These are phyloP conservation scores for Ophiorrhiza pumila DNA, from an alignment of 257 asterid species.

Conservation along the genomic window DNA sequence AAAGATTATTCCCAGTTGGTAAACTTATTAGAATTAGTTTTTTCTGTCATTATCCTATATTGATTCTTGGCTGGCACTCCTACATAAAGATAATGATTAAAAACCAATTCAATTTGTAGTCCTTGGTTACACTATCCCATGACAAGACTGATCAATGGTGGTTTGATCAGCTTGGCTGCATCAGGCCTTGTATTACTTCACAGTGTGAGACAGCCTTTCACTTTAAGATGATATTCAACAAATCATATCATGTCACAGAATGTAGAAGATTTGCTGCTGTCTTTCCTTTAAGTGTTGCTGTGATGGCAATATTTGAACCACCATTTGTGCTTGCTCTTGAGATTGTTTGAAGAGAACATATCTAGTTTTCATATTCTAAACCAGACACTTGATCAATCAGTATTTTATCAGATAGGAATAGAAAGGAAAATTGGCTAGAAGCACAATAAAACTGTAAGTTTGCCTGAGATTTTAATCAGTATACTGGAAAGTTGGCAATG, in stretches of 20 bases:
- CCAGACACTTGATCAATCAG: neutral
- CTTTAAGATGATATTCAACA: neutral
- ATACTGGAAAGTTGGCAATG: neutral
- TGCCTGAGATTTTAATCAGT: neutral
- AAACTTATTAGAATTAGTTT: no score
- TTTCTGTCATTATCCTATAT: neutral
- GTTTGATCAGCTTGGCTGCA: neutral
- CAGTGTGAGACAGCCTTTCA: neutral
- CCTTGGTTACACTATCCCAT: neutral
- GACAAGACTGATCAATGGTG: neutral
- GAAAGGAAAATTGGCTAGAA: neutral
- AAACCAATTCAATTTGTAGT: neutral
- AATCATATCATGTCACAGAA: neutral
- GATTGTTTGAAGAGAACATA: neutral
- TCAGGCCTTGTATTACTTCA: neutral
- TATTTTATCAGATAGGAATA: neutral
- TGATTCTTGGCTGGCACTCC: neutral
- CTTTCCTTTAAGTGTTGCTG: neutral
- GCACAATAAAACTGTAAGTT: neutral
- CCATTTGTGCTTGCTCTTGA: neutral
- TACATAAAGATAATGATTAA: no score
- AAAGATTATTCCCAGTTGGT: neutral
- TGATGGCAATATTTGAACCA: neutral
- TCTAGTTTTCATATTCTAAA: neutral
- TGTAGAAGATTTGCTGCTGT: no score